Percentiles rank a stretch among this genome's conserved stretches.
These are phyloP conservation scores for Metschnikowia koreensis DNA, from an alignment of 805 yeast species.

Conservation along the genomic window DNA sequence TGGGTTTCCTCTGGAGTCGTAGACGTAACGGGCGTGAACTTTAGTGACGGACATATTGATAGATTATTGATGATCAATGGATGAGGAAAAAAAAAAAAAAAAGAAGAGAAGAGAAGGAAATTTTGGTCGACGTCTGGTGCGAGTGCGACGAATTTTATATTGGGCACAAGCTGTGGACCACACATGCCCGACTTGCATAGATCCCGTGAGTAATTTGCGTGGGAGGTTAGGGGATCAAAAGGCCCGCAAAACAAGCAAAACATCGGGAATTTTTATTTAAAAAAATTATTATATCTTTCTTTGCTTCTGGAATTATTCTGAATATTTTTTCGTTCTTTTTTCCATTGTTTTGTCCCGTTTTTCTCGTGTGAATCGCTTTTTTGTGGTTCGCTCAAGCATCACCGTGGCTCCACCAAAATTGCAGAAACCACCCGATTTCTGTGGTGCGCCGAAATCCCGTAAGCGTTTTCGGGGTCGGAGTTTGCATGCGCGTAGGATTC, in stretches of 20 bases:
- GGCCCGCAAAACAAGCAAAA: too few species aligned
- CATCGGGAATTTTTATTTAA: too few species aligned
- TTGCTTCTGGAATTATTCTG: neutral
- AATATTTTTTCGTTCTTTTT: neutral
- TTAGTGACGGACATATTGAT: slow-evolving; percentile 76
- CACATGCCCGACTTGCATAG: slow-evolving; percentile 21
- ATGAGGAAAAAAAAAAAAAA: slow-evolving; percentile 8
- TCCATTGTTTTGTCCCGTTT: neutral
- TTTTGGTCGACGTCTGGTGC: slow-evolving; percentile 7
- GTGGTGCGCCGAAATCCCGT: neutral
- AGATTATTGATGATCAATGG: slow-evolving; percentile 7
- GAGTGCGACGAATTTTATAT: slow-evolving; percentile 16
- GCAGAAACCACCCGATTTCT: neutral
- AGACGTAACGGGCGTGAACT: slow-evolving; percentile 92
- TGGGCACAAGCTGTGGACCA: slow-evolving; percentile 19
- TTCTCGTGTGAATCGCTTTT: neutral
- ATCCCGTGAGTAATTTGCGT: neutral
- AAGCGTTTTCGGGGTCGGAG: slow-evolving; percentile 20
- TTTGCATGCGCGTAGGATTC: slow-evolving; percentile 17
- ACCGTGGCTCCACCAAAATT: slow-evolving; percentile 3
- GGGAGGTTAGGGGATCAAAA: too few species aligned
- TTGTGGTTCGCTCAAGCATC: neutral
- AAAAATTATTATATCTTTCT: too few species aligned
- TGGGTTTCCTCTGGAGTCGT: slow-evolving; percentile 99
- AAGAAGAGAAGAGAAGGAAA: neutral